A percentile compares a stretch with the other conserved stretches of the same genome.
These are phyloP conservation scores for Phytopythium sindhum DNA, from an alignment of 352 stramenopile genomes.

Conservation along the genomic window DNA sequence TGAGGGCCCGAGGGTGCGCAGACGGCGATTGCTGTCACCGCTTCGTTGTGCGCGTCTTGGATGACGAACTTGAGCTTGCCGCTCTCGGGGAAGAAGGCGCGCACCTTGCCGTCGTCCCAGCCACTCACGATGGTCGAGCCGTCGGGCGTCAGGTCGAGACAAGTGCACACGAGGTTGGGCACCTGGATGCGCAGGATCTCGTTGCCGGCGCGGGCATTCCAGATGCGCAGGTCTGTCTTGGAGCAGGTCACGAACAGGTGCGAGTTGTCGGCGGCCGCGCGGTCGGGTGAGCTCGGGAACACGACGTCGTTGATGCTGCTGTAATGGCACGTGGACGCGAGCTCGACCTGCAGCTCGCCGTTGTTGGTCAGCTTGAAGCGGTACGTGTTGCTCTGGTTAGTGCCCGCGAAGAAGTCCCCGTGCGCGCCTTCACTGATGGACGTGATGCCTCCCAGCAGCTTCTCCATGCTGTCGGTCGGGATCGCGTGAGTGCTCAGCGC, in stretches of 20 bases:
- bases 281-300: conserved; percentile 73
- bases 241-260: conserved; percentile 95
- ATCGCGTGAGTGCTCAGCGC: conserved; percentile 72
- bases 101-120: conserved; percentile 97
- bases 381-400: conserved; percentile 94
- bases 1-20: conserved; percentile 55
- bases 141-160: conserved; percentile 86
- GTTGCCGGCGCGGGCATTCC: conserved; percentile 88
- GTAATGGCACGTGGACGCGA: conserved; percentile 91
- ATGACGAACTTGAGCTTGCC: conserved; percentile 98
- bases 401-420: conserved; percentile 90
- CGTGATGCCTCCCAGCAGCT: conserved; percentile 91
- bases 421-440: conserved; percentile 84
- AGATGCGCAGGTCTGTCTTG: conserved; percentile 95
- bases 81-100: conserved; percentile 95
- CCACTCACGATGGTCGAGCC: conserved; percentile 91
- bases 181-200: conserved; percentile 97
- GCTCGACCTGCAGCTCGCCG: conserved; percentile 36
- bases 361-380: conserved; percentile 66
- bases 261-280: conserved; percentile 73
- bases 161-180: conserved; percentile 96
- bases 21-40: conserved; percentile 92
- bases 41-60: conserved; percentile 93
- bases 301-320: conserved; percentile 92
- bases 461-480: conserved; percentile 56